Percentiles rank a stretch among this genome's conserved stretches.
Conservation (phyloP, 2,329 filamentous ascomycete genomes). For the Dactylellina haptotyla region DNA sequence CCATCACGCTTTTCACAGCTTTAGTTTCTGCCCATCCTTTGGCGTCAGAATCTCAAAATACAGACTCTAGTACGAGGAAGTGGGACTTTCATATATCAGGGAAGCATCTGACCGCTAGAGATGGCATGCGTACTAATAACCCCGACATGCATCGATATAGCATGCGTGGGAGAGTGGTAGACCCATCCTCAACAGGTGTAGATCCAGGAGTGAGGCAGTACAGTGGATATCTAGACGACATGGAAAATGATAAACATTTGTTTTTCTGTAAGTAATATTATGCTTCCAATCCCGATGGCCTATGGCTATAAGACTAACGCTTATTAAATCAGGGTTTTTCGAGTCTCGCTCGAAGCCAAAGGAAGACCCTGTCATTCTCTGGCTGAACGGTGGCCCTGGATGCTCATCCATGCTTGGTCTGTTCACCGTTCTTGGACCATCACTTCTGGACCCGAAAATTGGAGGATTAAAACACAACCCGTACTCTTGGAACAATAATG, state of each 20-base stretch:
- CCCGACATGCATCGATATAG: constrained; percentile 87
- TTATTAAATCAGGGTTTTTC: constrained; percentile 80
- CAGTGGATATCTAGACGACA: constrained; percentile 95
- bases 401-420: constrained; percentile 96
- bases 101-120: constrained; percentile 74
- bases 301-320: background rate
- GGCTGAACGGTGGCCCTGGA: constrained; percentile 94
- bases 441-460: constrained; percentile 78
- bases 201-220: constrained; percentile 93
- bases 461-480: constrained; percentile 77
- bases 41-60: background rate
- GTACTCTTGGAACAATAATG: constrained; percentile 94
- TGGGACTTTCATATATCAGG: constrained; percentile 94
- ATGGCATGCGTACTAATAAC: constrained; percentile 82
- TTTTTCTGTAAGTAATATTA: constrained; percentile 82
- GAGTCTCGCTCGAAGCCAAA: constrained; percentile 96
- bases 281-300: background rate
- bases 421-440: constrained; percentile 97
- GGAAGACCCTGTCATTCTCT: constrained; percentile 94
- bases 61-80: constrained; percentile 64
- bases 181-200: constrained; percentile 79
- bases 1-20: constrained; percentile 52
- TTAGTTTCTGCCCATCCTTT: constrained; percentile 33
- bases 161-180: constrained; percentile 81
- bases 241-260: constrained; percentile 90